phyloP scores from a whole-genome alignment of 108 stramenopile species.

The Skeletonema potamos region DNA sequence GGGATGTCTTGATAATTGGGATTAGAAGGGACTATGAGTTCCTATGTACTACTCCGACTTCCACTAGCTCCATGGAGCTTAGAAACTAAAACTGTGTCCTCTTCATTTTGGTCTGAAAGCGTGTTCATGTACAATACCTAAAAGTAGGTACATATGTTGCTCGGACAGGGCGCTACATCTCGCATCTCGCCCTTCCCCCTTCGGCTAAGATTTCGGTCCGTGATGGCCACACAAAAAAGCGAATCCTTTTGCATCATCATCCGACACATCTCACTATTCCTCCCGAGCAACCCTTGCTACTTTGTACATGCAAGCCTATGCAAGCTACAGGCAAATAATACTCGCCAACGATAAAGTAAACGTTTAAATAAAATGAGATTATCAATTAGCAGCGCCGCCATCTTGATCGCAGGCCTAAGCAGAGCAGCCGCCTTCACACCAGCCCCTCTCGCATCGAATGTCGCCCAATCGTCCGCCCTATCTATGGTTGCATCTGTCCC shows the following conservation, averaged over 20 bases:
- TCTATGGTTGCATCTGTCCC: slow-evolving; percentile 18
- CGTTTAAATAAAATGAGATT: slow-evolving; percentile 20
- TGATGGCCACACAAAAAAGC: not conserved
- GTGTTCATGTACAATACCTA: too few species aligned
- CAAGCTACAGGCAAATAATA: not conserved
- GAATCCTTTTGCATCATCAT: not conserved
- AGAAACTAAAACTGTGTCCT: too few species aligned
- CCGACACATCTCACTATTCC: not conserved
- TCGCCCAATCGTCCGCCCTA: not conserved
- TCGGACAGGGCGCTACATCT: too few species aligned
- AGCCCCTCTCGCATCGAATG: not conserved
- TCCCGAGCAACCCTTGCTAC: too few species aligned
- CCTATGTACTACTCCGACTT: too few species aligned
- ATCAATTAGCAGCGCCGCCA: slow-evolving; percentile 15
- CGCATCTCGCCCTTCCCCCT: slow-evolving; percentile 8
- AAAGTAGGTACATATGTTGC: too few species aligned
- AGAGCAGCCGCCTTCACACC: slow-evolving; percentile 29
- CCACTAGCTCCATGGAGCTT: too few species aligned
- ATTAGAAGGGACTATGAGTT: too few species aligned
- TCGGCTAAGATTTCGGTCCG: slow-evolving; percentile 3
- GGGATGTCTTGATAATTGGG: too few species aligned
- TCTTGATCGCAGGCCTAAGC: slow-evolving; percentile 13
- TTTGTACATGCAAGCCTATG: too few species aligned
- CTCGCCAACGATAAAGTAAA: not conserved
- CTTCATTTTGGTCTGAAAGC: too few species aligned